A percentile compares a stretch with the other conserved stretches of the same genome.
Evolutionary conservation across 441 rosid species (phyloP).

Genomic region (Pelargonium fulgidum): DNA sequence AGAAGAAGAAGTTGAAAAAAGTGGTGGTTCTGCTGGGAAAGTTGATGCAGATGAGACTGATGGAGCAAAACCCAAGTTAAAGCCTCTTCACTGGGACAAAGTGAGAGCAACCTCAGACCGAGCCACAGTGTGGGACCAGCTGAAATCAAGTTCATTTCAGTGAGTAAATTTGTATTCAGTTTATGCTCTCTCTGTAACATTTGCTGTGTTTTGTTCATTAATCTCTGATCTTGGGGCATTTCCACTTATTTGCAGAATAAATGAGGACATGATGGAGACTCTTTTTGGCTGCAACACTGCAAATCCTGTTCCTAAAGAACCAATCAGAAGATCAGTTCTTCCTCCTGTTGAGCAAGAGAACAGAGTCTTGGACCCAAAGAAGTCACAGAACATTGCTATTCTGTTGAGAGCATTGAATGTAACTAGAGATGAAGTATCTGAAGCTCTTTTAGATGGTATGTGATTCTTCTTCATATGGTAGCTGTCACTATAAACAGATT

Average conservation of each 20-base stretch:
- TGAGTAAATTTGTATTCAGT: conserved; percentile 30
- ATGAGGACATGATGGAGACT: conserved; percentile 95
- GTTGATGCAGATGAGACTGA: conserved; percentile 56
- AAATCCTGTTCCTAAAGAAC: conserved; percentile 54
- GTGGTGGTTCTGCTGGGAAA: conserved; percentile 41
- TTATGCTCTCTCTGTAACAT: neutral
- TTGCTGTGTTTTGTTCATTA: neutral
- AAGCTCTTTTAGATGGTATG: conserved; percentile 92
- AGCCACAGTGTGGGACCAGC: conserved; percentile 99
- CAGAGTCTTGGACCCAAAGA: conserved; percentile 94
- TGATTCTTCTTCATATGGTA: conserved; percentile 7
- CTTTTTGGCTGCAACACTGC: conserved; percentile 77
- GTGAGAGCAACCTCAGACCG: conserved; percentile 91
- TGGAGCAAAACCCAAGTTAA: conserved; percentile 68
- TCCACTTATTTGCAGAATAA: conserved; percentile 43
- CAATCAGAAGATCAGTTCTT: conserved; percentile 55
- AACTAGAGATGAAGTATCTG: conserved; percentile 85
- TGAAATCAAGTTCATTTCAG: conserved; percentile 92
- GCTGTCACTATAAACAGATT: conserved; percentile 1
- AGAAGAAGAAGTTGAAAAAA: conserved; percentile 29
- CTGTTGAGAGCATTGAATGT: conserved; percentile 85
- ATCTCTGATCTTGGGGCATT: conserved; percentile 14
- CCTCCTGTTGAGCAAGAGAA: conserved; percentile 64
- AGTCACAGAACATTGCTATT: conserved; percentile 95
- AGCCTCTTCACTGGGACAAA: conserved; percentile 97